Base-by-base conservation (phyloP, 1,139 yeast species). In the Protomyces inouyei region DNA sequence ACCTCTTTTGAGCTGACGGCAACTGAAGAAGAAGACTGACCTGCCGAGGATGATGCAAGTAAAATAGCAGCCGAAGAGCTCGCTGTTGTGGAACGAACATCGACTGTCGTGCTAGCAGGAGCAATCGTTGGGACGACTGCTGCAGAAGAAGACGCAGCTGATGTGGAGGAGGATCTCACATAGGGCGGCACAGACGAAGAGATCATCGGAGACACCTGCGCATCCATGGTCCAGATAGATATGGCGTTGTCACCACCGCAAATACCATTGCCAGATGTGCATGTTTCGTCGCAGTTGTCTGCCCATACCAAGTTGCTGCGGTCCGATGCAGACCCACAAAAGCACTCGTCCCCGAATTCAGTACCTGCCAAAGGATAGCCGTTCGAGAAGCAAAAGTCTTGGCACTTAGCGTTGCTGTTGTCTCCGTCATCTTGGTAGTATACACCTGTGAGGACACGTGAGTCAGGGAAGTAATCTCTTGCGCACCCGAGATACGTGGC, bases 351-450 rank as follows among this genome's bases (percentile, higher is more conserved):
- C 10, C 23, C 21, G 12, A n/a, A 43, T 10, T 43, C 48, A 12
- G 48, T 43, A 4, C 48, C 48, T 16, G 48, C 48, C 25, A 43
- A 25, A 43, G 48, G 21, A 23, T n/a, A 43, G 48, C 48, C 48
- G 18, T n/a, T 18, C 3, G 21, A 16, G 48, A 43, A 43, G 48
- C 48, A 43, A 43, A 16, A 18, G 5, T 43, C 48, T 10, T 43
- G 48, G 48, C 48, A 43, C 25, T 43, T 43, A 23, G 48, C 48
- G 25, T 43, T 43, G 48, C 48, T 43, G 48, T 43, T 43, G 48
- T 43, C 48, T n/a, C 48, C 48, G 12, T 43, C 48, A 43, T 43
- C 48, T 18, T 43, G 48, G 28, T 43, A 43, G 25, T n/a, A 43
- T n/a, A 21, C 12, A 43, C 48, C 48, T 10, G 25, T 16, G 12